Base-by-base conservation (phyloP, 768 basidiomycete genomes). In the Xanthoconium stramineum region DNA sequence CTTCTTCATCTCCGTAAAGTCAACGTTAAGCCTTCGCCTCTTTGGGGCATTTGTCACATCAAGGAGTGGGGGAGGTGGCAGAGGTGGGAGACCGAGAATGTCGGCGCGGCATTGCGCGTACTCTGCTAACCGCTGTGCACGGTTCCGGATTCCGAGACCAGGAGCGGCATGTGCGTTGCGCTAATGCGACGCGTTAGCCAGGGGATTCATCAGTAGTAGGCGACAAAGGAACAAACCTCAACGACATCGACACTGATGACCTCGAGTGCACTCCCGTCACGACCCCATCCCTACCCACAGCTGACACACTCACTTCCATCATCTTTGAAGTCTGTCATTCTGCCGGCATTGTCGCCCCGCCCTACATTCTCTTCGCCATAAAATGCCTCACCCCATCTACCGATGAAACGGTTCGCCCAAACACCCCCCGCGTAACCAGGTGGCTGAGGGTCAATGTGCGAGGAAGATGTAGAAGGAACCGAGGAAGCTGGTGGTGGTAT, bases 241-340 rank as follows among this genome's bases (percentile, higher is more conserved):
- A 83, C 78, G 65, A 88, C 84, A 60, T 82, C 77, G 17, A 82
- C 86, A 28, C 74, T 76, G 17, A 90, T 68, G 51, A 91, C 79
- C 74, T 89, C 89, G 62, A 89, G 78, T 24, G 84, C 87, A 62
- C 85, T 83, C 28, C 89, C 89, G 58, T 89, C 88, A 59, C 90
- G 89, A 3, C 85, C 83, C 60, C 80, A 83, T n/a, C 88, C 88
- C 89, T 88, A 89, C 0, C 82, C 82, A 10, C 82, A 84, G 68
- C 86, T 88, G n/a, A 79, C 73, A 61, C 88, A 70, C 11, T 78
- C 75, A 46, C 85, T 70, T 29, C 84, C 85, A 61, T 87, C 86
- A 56, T 86, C 82, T 38, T n/a, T n/a, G 59, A 65, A 72, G 45
- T 56, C 64, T 40, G 61, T 63, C 68, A 61, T 74, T 56, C 56